These are phyloP conservation scores for Auricularia auricula-judae DNA, from an alignment of 768 basidiomycete genomes.

Conservation along the genomic window DNA sequence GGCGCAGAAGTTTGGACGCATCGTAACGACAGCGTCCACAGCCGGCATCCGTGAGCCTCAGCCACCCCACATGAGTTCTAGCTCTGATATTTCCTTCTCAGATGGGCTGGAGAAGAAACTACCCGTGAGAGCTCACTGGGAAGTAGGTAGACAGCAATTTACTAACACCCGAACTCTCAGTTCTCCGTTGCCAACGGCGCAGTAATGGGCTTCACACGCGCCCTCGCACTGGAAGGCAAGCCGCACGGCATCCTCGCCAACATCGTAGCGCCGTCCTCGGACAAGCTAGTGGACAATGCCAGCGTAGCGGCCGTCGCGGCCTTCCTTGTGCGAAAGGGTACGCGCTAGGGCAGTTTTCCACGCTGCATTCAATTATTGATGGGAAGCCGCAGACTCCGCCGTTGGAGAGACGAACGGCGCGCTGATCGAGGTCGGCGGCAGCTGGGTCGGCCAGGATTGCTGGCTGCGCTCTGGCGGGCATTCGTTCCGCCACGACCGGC, in stretches of 20 bases:
- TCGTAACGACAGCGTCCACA: constrained; percentile 87
- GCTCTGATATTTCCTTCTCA: too few species aligned
- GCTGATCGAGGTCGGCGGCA: constrained; percentile 80
- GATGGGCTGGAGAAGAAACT: too few species aligned
- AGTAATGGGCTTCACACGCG: constrained; percentile 81
- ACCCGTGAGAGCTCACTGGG: too few species aligned
- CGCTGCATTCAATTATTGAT: too few species aligned
- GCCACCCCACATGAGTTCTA: constrained; percentile 31
- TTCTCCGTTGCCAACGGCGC: constrained; percentile 91
- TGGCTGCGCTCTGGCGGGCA: constrained; percentile 88
- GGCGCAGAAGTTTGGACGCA: constrained; percentile 91
- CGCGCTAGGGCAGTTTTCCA: not conserved
- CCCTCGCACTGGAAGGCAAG: constrained; percentile 81
- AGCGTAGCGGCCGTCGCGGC: constrained; percentile 89
- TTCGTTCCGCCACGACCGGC: constrained; percentile 72
- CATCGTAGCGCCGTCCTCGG: constrained; percentile 75
- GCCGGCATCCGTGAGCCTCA: constrained; percentile 83
- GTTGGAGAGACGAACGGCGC: constrained; percentile 63
- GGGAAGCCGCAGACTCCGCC: constrained; percentile 23
- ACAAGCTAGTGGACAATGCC: constrained; percentile 59
- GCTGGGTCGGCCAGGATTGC: constrained; percentile 84
- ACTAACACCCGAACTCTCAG: constrained; percentile 19
- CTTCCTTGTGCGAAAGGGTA: constrained; percentile 69
- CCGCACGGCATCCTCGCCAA: constrained; percentile 89
- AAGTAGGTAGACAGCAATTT: too few species aligned